These are phyloP conservation scores for Brettanomyces sp. DNA, from an alignment of 805 yeast genomes.

Conservation along the genomic window DNA sequence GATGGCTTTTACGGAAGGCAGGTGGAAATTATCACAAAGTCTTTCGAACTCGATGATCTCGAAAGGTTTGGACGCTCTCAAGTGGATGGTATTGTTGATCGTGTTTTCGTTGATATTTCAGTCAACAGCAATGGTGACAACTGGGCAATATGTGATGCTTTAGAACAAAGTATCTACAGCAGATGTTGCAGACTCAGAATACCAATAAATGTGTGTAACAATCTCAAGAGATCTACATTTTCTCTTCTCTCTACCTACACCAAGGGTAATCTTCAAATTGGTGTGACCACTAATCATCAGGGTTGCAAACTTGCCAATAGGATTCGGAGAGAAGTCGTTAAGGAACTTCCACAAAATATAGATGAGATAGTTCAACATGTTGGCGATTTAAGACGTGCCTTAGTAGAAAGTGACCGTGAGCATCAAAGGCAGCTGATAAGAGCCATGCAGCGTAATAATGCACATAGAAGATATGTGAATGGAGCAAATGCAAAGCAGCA, in stretches of 20 bases:
- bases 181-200: constrained; percentile 56
- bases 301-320: constrained; percentile 83
- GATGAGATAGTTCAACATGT: constrained; percentile 60
- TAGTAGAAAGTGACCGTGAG: constrained; percentile 7
- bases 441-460: constrained; percentile 28
- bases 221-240: constrained; percentile 65
- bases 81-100: constrained; percentile 61
- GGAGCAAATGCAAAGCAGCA: constrained; percentile 32
- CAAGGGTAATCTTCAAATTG: constrained; percentile 65
- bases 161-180: constrained; percentile 33
- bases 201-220: constrained; percentile 75
- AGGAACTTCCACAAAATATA: constrained; percentile 58
- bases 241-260: constrained; percentile 62
- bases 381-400: constrained; percentile 51
- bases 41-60: constrained; percentile 36
- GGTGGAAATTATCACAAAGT: constrained; percentile 13
- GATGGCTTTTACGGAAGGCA: constrained; percentile 16
- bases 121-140: constrained; percentile 2
- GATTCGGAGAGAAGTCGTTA: constrained; percentile 63
- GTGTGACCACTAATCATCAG: constrained; percentile 78
- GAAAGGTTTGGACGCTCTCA: constrained; percentile 49
- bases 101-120: constrained; percentile 56
- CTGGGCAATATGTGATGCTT: constrained; percentile 9
- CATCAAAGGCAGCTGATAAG: too few species aligned
- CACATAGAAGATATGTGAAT: constrained; percentile 35